Evolutionary conservation across 1,284 basidiomycete genomes (phyloP), one percentile per base, ranked within the genome.

Genomic region (Ustilago trichophora): DNA sequence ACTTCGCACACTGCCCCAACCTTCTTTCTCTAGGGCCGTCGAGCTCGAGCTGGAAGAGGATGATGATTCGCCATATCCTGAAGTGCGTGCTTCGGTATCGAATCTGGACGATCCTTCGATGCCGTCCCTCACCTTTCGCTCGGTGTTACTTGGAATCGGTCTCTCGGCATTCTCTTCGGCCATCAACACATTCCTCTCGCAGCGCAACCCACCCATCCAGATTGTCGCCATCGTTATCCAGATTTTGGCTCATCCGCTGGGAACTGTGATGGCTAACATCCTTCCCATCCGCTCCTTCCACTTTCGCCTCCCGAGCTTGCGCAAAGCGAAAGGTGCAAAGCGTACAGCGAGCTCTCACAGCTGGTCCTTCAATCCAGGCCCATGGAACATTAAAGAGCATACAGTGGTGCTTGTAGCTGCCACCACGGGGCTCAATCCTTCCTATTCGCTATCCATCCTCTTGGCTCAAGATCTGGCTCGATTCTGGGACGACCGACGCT

Each of bases 381-480:
- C 70, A 1, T 79, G 73, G 56, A 77, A 77, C 38, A 65, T 75
- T 54, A 79, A 79, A 43, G 77, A 79, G 48, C 77, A 79, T 40
- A 68, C 77, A 0, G 51, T 79, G 15, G 63, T 79, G 36, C 51
- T 65, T 2, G 40, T 68, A 5, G 58, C 65, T 10, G 58, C 65
- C 6, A 68, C 58, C 10, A 68, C 65, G 6, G 58, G 65, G 6
- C 54, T 69, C 22, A 69, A 64, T 24, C 54, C 54, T 22, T 57
- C 66, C 9, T 69, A 69, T 33, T 59, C 76, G 87, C 88, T 29
- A 87, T 89, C 4, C 88, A 91, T 92, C 41, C 63, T 83, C 33
- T 40, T 81, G 40, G 68, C 75, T 15, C 82, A 82, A 46, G 69
- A 70, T 27, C 59, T 82, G 27, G 74, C 76, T 1, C 56, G 70